A percentile compares a stretch with the other conserved stretches of the same genome.
Evolutionary conservation across 257 asterid species (phyloP).

Genomic region (Solanum raphanifolium): DNA sequence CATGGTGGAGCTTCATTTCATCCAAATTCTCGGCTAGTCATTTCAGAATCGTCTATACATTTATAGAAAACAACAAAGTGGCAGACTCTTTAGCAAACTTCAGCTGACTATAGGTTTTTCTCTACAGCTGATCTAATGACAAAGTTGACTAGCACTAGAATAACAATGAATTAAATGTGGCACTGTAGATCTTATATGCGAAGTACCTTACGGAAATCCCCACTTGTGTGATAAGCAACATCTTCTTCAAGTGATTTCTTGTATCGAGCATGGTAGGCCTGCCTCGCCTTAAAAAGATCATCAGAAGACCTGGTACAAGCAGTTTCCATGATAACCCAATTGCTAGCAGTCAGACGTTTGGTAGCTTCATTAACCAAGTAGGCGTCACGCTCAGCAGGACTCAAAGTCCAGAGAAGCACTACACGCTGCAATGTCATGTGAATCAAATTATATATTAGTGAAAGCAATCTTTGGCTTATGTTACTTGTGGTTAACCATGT

Average conservation of each 20-base stretch:
- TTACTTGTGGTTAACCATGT: not conserved
- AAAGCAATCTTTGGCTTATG: not conserved
- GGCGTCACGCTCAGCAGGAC: slow-evolving; percentile 81
- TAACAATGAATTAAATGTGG: not conserved
- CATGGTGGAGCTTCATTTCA: not conserved
- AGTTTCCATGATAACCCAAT: slow-evolving; percentile 61
- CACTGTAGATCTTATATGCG: not conserved
- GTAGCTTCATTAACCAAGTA: slow-evolving; percentile 60
- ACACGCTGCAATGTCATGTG: slow-evolving; percentile 34
- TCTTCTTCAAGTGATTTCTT: slow-evolving; percentile 91
- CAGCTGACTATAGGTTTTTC: not conserved
- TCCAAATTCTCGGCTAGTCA: not conserved
- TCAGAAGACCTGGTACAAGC: slow-evolving; percentile 68
- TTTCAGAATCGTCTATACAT: not conserved
- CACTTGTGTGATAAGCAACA: slow-evolving; percentile 70
- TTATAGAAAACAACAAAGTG: not conserved
- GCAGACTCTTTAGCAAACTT: not conserved
- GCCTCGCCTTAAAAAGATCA: slow-evolving; percentile 57
- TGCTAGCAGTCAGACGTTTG: slow-evolving; percentile 43
- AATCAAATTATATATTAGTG: not conserved
- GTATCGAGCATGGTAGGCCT: slow-evolving; percentile 54
- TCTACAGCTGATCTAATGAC: not conserved
- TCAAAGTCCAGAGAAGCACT: slow-evolving; percentile 61
- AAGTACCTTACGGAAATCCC: slow-evolving; percentile 73
- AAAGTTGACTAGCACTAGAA: not conserved